These are phyloP conservation scores for Acer yangbiense DNA, from an alignment of 345 rosid species.

Conservation along the genomic window DNA sequence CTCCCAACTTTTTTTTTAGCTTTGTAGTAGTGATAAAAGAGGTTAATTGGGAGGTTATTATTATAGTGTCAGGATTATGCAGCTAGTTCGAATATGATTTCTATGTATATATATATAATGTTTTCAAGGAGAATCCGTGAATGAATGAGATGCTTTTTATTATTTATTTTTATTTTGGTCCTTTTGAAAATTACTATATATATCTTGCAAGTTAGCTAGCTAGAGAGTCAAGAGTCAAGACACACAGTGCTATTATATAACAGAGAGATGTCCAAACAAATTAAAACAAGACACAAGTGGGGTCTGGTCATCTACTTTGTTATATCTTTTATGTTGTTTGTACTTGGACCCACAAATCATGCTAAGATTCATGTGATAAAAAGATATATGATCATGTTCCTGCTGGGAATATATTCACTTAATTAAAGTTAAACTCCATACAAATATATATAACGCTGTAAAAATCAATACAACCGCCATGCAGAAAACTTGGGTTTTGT, in stretches of 20 bases:
- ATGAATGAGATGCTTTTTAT: not conserved
- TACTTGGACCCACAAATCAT: conserved; percentile 3
- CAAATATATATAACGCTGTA: no score
- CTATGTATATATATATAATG: not conserved
- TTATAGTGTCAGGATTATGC: not conserved
- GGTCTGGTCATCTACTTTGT: not conserved
- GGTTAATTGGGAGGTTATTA: no score
- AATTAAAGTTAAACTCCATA: not conserved
- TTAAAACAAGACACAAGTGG: conserved; percentile 5
- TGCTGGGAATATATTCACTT: no score
- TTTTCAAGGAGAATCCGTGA: not conserved
- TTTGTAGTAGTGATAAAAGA: not conserved
- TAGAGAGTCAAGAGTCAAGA: not conserved
- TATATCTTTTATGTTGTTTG: not conserved
- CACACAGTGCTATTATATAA: not conserved
- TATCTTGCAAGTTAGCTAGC: no score
- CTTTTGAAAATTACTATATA: not conserved
- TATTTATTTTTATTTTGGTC: not conserved
- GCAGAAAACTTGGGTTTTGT: not conserved
- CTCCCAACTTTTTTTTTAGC: not conserved
- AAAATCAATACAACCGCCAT: not conserved
- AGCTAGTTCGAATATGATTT: not conserved
- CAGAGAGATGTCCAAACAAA: not conserved
- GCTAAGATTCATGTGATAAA: not conserved
- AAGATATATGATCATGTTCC: not conserved